Conservation (phyloP, 768 basidiomycete genomes). For the Lenzites betulinus region DNA sequence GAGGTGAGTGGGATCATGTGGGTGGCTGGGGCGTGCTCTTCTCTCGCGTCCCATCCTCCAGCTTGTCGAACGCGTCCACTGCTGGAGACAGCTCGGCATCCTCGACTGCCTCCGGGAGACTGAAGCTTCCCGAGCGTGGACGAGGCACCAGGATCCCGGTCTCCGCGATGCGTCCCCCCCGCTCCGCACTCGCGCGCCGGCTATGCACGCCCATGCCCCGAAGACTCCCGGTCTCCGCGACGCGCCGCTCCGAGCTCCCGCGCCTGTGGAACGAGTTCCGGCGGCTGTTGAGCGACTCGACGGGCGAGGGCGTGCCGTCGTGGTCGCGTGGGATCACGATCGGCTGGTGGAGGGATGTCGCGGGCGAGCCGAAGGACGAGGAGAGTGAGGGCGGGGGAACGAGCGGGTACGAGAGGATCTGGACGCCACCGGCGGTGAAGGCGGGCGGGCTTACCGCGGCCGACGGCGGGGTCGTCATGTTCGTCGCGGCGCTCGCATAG, state of each 20-base stretch:
- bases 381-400: conserved; percentile 68
- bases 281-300: conserved; percentile 32
- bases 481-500: conserved; percentile 59
- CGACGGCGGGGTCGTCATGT: conserved; percentile 73
- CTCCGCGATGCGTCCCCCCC: conserved; percentile 70
- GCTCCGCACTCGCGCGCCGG: conserved; percentile 60
- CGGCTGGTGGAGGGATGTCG: conserved; percentile 12
- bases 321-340: conserved; percentile 7
- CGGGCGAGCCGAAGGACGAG: conserved; percentile 49
- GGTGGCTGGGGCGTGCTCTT: conserved; percentile 10
- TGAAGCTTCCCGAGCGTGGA: conserved; percentile 16
- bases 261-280: conserved; percentile 39
- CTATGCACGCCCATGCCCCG: conserved; percentile 38
- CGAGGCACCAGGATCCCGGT: conserved; percentile 55
- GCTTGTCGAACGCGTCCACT: neutral
- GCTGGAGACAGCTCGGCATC: neutral
- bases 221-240: conserved; percentile 29
- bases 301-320: conserved; percentile 24
- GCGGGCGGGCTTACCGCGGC: conserved; percentile 44
- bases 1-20: neutral
- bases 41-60: neutral
- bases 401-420: conserved; percentile 70
- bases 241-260: conserved; percentile 35
- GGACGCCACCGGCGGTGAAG: conserved; percentile 37
- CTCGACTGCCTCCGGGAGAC: conserved; percentile 14